Percentiles rank a stretch among this genome's conserved stretches.
Conservation (phyloP, 1,139 yeast genomes). For the Nadsonia commutata region DNA sequence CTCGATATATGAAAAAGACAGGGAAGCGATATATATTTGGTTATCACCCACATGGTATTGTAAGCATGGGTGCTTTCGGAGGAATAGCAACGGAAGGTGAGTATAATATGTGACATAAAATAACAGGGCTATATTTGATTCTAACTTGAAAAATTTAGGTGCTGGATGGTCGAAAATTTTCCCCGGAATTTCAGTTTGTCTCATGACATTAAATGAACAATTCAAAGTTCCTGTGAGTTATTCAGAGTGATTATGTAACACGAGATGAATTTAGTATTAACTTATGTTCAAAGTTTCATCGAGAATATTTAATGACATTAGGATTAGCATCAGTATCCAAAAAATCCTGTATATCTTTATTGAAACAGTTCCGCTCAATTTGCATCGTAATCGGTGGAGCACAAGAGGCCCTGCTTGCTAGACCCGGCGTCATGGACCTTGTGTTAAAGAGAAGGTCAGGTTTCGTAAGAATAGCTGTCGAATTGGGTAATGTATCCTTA, state of each 20-base stretch:
- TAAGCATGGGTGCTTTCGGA: conserved; percentile 85
- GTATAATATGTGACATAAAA: not conserved
- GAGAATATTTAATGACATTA: conserved; percentile 69
- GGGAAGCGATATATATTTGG: conserved; percentile 64
- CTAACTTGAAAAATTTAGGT: conserved; percentile 16
- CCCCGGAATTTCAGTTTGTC: conserved; percentile 69
- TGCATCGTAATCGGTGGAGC: conserved; percentile 95
- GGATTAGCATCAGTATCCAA: conserved; percentile 83
- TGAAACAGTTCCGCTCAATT: conserved; percentile 51
- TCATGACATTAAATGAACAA: conserved; percentile 71
- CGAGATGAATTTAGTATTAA: too few relatives aligned
- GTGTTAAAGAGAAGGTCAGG: conserved; percentile 75
- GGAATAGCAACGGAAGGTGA: conserved; percentile 63
- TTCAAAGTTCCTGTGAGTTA: conserved; percentile 51
- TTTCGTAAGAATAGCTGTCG: conserved; percentile 73
- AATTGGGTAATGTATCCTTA: conserved; percentile 57
- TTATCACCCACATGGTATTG: conserved; percentile 94
- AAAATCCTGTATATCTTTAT: conserved; percentile 49
- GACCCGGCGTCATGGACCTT: conserved; percentile 44
- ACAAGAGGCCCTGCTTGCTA: conserved; percentile 66
- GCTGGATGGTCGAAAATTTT: conserved; percentile 50
- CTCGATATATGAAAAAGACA: conserved; percentile 10
- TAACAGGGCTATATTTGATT: not conserved
- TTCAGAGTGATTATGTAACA: too few relatives aligned
- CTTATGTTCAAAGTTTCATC: conserved; percentile 46